Evolutionary conservation across 169 alveolate genomes (phyloP).

Genomic region (Cryptosporidium meleagridis): DNA sequence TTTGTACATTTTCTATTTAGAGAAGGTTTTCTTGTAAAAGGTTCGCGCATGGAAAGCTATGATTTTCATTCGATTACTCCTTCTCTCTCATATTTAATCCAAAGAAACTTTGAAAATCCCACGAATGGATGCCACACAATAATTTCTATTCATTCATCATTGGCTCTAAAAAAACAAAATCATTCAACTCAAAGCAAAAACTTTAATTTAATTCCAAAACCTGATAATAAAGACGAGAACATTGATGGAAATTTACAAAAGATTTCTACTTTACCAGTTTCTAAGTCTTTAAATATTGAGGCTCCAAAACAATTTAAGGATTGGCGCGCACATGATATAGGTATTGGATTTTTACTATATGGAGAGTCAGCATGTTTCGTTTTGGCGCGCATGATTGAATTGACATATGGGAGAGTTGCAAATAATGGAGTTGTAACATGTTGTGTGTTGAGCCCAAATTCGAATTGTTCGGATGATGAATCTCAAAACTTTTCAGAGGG

Average conservation of each 20-base stretch:
- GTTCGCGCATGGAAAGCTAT: slow-evolving; percentile 14
- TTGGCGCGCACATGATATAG: slow-evolving; percentile 67
- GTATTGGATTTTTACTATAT: slow-evolving; percentile 41
- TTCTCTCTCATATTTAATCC: slow-evolving; percentile 48
- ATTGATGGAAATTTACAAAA: not conserved
- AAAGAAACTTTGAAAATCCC: slow-evolving; percentile 4
- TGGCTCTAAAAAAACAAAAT: slow-evolving; percentile 23
- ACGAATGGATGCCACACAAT: slow-evolving; percentile 23
- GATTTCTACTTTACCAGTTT: not conserved
- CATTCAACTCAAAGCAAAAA: not conserved
- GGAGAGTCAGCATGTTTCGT: slow-evolving; percentile 72
- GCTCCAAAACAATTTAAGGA: not conserved
- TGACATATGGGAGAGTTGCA: not conserved
- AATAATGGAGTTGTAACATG: slow-evolving; percentile 5
- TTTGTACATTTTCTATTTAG: slow-evolving; percentile 50
- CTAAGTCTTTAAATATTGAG: not conserved
- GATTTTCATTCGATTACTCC: slow-evolving; percentile 73
- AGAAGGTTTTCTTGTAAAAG: slow-evolving; percentile 41
- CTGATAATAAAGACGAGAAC: not conserved
- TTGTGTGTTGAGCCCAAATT: not conserved
- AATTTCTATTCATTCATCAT: slow-evolving; percentile 44
- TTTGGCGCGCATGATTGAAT: slow-evolving; percentile 70
- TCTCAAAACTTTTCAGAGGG: not conserved
- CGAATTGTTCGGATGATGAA: not conserved
- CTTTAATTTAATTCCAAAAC: not conserved